Evolutionary conservation across 768 basidiomycete genomes (phyloP).

Genomic region (Lactifluus volemus): DNA sequence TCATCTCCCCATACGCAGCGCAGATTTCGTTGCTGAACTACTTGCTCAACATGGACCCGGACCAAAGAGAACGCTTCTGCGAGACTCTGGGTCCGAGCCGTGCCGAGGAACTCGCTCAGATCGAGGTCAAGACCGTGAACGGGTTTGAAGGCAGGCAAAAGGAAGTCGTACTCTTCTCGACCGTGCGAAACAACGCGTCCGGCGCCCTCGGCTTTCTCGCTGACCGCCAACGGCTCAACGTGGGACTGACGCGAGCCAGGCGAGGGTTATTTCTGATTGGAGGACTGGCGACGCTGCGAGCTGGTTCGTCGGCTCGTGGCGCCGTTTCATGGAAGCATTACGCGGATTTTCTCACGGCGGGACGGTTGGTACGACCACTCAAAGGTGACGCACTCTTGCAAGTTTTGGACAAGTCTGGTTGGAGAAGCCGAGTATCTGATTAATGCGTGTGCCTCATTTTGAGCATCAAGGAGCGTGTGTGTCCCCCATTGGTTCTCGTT

Average conservation of each 20-base stretch:
- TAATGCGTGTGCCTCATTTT: too few species aligned
- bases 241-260: constrained; percentile 84
- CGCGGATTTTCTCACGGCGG: constrained; percentile 43
- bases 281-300: constrained; percentile 53
- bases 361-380: constrained; percentile 44
- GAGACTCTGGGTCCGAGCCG: constrained; percentile 56
- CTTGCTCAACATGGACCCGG: constrained; percentile 47
- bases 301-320: constrained; percentile 29
- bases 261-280: constrained; percentile 79
- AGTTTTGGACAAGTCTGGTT: constrained; percentile 5
- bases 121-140: constrained; percentile 91
- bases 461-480: too few species aligned
- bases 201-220: constrained; percentile 86
- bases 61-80: constrained; percentile 46
- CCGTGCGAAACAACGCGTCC: constrained; percentile 70
- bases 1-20: constrained; percentile 88
- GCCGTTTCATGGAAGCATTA: constrained; percentile 50
- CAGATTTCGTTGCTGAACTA: constrained; percentile 74
- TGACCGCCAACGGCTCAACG: constrained; percentile 79
- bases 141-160: constrained; percentile 94
- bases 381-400: constrained; percentile 26
- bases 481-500: too few species aligned
- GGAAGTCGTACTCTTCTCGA: constrained; percentile 86
- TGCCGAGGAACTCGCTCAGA: constrained; percentile 49
- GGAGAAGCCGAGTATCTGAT: background rate